phyloP scores from a whole-genome alignment of 495 filamentous ascomycete species.

The Aspergillus ellipticus region DNA sequence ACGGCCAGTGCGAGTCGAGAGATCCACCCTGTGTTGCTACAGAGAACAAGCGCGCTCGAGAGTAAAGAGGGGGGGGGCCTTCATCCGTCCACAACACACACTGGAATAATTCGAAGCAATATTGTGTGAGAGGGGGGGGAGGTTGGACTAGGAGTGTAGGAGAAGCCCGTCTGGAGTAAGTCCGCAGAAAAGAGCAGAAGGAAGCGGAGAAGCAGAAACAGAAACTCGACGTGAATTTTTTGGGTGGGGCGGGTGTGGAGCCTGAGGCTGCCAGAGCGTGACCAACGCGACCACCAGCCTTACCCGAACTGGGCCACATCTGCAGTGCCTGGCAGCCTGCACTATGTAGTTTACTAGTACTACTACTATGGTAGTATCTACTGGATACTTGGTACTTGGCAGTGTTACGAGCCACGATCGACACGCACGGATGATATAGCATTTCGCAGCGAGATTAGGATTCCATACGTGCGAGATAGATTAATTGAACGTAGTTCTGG shows the following conservation, averaged over 20 bases:
- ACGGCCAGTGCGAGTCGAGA: slow-evolving; percentile 2
- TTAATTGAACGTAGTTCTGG: neutral
- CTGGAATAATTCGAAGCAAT: neutral
- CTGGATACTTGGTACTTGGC: no score
- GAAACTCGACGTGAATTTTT: slow-evolving; percentile 16
- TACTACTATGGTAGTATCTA: no score
- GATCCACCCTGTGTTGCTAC: slow-evolving; percentile 12
- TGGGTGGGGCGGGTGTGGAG: slow-evolving; percentile 19
- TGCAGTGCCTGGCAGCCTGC: no score
- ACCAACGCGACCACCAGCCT: slow-evolving; percentile 13
- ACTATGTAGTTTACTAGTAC: no score
- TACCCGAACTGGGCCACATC: slow-evolving; percentile 13
- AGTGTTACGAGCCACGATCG: no score
- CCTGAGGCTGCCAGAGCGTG: slow-evolving; percentile 21
- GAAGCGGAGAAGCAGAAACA: slow-evolving; percentile 1
- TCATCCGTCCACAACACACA: slow-evolving; percentile 13
- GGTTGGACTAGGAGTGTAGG: neutral
- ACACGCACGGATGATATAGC: no score
- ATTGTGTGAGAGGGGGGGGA: slow-evolving; percentile 2
- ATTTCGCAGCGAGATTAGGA: no score
- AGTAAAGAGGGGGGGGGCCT: neutral
- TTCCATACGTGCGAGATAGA: neutral
- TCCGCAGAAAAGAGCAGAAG: neutral
- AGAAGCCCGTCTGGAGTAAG: neutral
- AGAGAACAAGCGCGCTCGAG: slow-evolving; percentile 4